A percentile compares a stretch with the other conserved stretches of the same genome.
Conservation (phyloP, 1,139 yeast species). For the Yamadazyma kanchanaburiensis region DNA sequence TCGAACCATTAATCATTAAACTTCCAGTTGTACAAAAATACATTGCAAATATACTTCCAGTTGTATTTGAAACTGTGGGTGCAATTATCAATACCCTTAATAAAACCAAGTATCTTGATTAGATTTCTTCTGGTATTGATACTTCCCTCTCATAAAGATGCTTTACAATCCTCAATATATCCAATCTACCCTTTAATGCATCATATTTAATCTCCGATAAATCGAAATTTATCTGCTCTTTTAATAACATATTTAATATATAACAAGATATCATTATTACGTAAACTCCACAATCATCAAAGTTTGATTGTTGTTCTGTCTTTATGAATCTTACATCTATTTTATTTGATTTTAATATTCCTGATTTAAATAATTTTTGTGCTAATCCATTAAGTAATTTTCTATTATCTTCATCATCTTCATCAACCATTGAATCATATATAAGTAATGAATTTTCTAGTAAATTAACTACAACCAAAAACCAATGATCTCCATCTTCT, state of each 20-base stretch:
- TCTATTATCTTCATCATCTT: slow-evolving; percentile 17
- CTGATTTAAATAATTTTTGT: slow-evolving; percentile 15
- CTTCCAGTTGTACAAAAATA: no score
- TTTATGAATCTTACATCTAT: slow-evolving; percentile 24
- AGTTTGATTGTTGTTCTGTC: slow-evolving; percentile 43
- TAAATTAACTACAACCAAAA: slow-evolving; percentile 29
- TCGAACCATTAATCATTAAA: no score
- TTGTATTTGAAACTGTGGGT: no score
- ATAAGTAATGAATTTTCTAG: slow-evolving; percentile 30
- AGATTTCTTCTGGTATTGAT: no score
- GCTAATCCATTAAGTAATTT: slow-evolving; percentile 20
- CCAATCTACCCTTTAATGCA: slow-evolving; percentile 28
- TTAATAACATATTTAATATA: slow-evolving; percentile 24
- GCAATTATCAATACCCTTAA: no score
- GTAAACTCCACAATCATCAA: slow-evolving; percentile 47
- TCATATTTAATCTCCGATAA: slow-evolving; percentile 24
- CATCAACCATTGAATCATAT: slow-evolving; percentile 38
- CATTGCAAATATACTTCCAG: no score
- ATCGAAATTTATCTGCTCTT: slow-evolving; percentile 21
- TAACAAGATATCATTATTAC: slow-evolving; percentile 39
- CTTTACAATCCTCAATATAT: slow-evolving; percentile 17
- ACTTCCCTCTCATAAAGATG: not conserved
- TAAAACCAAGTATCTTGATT: no score
- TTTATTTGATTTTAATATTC: slow-evolving; percentile 5
- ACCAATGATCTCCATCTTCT: slow-evolving; percentile 49